Conservation (phyloP, 1,139 yeast species). For the Protomyces lactucae-debilis region DNA sequence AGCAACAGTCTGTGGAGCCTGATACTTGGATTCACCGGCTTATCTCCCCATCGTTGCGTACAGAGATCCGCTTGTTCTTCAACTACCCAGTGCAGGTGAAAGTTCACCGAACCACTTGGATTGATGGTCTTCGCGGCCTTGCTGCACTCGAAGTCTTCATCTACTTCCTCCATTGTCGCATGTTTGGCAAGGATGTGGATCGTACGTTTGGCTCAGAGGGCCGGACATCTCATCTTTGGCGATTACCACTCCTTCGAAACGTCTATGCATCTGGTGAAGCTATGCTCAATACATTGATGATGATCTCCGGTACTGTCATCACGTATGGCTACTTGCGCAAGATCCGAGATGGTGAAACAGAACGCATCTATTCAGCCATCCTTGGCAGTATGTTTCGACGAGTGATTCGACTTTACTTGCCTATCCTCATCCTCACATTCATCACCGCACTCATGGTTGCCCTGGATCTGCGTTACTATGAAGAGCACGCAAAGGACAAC, state of each 20-base stretch:
- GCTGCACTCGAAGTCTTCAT: constrained; percentile 16
- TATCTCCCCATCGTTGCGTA: not conserved
- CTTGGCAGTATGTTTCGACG: constrained; percentile 2
- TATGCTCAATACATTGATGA: constrained; percentile 4
- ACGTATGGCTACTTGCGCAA: not conserved
- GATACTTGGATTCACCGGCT: too few species aligned
- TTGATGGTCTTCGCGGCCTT: constrained; percentile 13
- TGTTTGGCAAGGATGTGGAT: not conserved
- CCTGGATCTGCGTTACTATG: not conserved
- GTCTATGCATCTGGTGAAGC: not conserved
- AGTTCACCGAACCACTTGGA: constrained; percentile 3
- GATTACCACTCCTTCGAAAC: constrained; percentile 3
- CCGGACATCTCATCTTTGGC: not conserved
- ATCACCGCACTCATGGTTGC: not conserved
- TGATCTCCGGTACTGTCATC: constrained; percentile 6
- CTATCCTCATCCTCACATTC: not conserved
- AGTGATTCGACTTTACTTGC: constrained; percentile 1
- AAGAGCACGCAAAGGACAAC: not conserved
- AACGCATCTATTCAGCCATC: not conserved
- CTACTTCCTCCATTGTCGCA: constrained; percentile 6
- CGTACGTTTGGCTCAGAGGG: not conserved
- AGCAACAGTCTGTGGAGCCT: too few species aligned
- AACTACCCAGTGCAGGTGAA: not conserved
- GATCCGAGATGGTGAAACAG: not conserved
- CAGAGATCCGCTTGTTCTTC: not conserved